A percentile compares a stretch with the other conserved stretches of the same genome.
These are phyloP conservation scores for Colletotrichum orchidophilum DNA, from an alignment of 2,329 filamentous ascomycete genomes.

Conservation along the genomic window DNA sequence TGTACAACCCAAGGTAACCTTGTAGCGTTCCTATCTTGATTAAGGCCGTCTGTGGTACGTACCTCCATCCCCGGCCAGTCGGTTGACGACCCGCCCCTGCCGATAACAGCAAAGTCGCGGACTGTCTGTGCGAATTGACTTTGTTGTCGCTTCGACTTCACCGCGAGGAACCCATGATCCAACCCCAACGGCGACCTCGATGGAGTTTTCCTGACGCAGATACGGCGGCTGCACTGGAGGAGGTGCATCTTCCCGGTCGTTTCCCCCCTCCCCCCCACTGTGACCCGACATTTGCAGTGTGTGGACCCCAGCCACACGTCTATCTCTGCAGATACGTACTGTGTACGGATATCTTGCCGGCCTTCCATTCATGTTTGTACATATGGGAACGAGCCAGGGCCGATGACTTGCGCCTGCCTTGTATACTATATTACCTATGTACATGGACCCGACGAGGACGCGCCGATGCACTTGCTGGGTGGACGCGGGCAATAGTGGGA, in stretches of 20 bases:
- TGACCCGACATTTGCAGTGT: neutral
- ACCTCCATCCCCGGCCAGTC: conserved; percentile 12
- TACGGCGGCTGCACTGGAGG: conserved; percentile 9
- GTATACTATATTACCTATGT: neutral
- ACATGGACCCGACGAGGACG: neutral
- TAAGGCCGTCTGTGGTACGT: neutral
- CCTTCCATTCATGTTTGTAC: conserved; percentile 11
- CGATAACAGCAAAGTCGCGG: conserved; percentile 19
- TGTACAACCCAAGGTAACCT: neutral
- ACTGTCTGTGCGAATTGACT: conserved; percentile 1
- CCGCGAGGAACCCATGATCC: neutral
- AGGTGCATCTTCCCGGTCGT: conserved; percentile 24
- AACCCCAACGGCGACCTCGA: neutral
- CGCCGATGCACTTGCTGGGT: neutral
- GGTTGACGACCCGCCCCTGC: conserved; percentile 9
- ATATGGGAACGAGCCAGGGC: conserved; percentile 28
- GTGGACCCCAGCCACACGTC: conserved; percentile 30
- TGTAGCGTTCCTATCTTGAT: neutral
- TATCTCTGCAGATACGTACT: neutral
- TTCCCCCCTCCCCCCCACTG: conserved; percentile 4
- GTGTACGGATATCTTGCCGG: neutral
- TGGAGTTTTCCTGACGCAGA: neutral
- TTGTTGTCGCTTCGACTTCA: neutral
- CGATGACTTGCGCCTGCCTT: conserved; percentile 19
- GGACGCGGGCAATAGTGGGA: conserved; percentile 22